Percentiles rank a stretch among this genome's conserved stretches.
Conservation (phyloP, 2,329 filamentous ascomycete genomes). For the Phaeosphaeria sp. region DNA sequence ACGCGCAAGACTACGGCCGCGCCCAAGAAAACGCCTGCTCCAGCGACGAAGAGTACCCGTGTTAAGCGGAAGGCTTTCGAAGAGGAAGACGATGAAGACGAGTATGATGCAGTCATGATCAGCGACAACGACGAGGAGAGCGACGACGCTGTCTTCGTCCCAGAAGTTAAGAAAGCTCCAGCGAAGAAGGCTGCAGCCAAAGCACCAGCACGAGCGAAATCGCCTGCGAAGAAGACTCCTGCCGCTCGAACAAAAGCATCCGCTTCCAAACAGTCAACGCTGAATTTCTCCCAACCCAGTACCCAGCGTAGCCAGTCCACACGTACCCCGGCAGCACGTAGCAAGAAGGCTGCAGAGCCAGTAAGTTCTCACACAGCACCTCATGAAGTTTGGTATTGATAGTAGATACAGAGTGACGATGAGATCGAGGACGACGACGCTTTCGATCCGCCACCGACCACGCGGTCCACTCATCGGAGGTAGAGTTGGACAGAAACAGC, state of each 20-base stretch:
- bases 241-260: slow-evolving; percentile 25
- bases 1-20: slow-evolving; percentile 37
- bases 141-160: slow-evolving; percentile 53
- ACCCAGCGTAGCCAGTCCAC: slow-evolving; percentile 43
- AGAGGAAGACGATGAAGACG: slow-evolving; percentile 52
- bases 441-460: slow-evolving; percentile 45
- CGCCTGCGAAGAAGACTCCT: slow-evolving; percentile 35
- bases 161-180: slow-evolving; percentile 35
- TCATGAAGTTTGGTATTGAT: slow-evolving; percentile 8
- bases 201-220: slow-evolving; percentile 28
- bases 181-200: slow-evolving; percentile 32
- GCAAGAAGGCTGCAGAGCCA: slow-evolving; percentile 49
- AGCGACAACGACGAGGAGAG: slow-evolving; percentile 59
- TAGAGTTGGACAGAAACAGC: slow-evolving; percentile 3
- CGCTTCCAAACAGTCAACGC: slow-evolving; percentile 46
- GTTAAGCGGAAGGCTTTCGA: slow-evolving; percentile 46
- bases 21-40: slow-evolving; percentile 42
- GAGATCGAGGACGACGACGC: slow-evolving; percentile 52
- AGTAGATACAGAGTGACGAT: slow-evolving; percentile 46
- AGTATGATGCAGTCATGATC: slow-evolving; percentile 51
- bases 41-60: slow-evolving; percentile 20
- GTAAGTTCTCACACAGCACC: slow-evolving; percentile 34
- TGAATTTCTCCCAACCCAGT: slow-evolving; percentile 51
- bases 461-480: slow-evolving; percentile 35
- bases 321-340: slow-evolving; percentile 27